Base-by-base conservation (phyloP, 495 filamentous ascomycete species). In the Trichoderma parareesei region DNA sequence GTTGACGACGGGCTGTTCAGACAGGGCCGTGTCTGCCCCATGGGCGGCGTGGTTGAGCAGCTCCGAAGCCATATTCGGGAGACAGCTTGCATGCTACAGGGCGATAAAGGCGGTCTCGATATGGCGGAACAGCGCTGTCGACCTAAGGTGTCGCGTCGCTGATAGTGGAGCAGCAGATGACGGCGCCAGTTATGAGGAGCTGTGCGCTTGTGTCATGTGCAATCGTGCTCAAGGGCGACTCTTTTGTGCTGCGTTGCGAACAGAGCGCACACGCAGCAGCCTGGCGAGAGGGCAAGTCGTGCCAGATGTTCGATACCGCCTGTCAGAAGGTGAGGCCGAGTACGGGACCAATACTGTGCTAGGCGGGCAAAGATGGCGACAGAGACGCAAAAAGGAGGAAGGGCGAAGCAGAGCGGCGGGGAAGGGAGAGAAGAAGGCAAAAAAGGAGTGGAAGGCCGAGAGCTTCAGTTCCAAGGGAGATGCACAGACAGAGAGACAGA, bases 1-100 rank as follows among this genome's bases (percentile, higher is more conserved):
- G 38, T 80, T 83, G 67, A 90, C 78, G 13, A 66, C 70, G 48
- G 70, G 60, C 57, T 60, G 43, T 10, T 59, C 43, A 42, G 65
- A 33, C 44, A 69, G 43, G 46, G 69, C 68, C 13, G 66, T 7
- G 2, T 20, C 65, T 64, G 69, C 57, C 63, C 63, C 38, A 65
- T 64, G 43, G 38, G 61, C 69, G 16, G 69, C 60, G 35, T 69
- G n/a, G 38, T 42, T 37, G 55, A 65, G 48, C 38, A 63, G 67
- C 13, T 74, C 65, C 53, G 71, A 67, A 37, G 72, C 68, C 68
- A 71, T 72, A 27, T 20, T 18, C 4, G 41, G 60, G 18, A 27
- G 18, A 62, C 20, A 57, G 53, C 27, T 57, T 37, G 53, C 53
- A 57, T 57, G 33, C 53, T 57, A 57, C 53, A 20, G 16, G 27